These are phyloP conservation scores for Candida neerlandica DNA, from an alignment of 1,139 yeast species.

Conservation along the genomic window DNA sequence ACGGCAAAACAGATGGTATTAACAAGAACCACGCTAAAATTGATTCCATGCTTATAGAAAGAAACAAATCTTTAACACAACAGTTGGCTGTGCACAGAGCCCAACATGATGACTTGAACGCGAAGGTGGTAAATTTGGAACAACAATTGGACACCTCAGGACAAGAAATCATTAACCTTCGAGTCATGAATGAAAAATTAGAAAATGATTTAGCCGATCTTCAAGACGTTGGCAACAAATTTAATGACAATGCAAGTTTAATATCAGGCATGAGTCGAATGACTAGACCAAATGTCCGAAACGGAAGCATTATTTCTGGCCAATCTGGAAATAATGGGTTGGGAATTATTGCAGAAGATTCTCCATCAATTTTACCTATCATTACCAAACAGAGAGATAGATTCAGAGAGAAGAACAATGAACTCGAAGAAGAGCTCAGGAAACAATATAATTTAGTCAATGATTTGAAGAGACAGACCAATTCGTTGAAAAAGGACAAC, in stretches of 20 bases:
- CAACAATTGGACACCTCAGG: conserved; percentile 35
- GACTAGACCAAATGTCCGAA: conserved; percentile 33
- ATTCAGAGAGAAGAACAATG: conserved; percentile 77
- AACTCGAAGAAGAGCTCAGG: conserved; percentile 79
- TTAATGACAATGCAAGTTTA: conserved; percentile 69
- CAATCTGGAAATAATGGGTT: conserved; percentile 27
- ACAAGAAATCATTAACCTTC: conserved; percentile 37
- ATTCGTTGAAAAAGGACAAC: conserved; percentile 69
- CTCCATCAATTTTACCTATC: conserved; percentile 72
- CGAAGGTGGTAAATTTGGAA: conserved; percentile 45
- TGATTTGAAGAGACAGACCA: conserved; percentile 67
- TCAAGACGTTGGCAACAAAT: conserved; percentile 43
- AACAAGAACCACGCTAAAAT: conserved; percentile 16
- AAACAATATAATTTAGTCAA: conserved; percentile 54
- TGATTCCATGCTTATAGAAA: conserved; percentile 55
- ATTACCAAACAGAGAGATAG: conserved; percentile 94
- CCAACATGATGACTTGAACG: conserved; percentile 43
- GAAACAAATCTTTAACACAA: conserved; percentile 61
- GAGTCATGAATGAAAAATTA: conserved; percentile 55
- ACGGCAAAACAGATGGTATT: conserved; percentile 1
- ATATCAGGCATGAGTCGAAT: conserved; percentile 60
- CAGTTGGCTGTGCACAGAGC: conserved; percentile 63
- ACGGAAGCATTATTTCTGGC: conserved; percentile 45
- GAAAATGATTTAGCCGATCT: conserved; percentile 69
- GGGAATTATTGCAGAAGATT: conserved; percentile 27